phyloP scores from a whole-genome alignment of 192 early-diverging fungal genomes.

The Cetraspora pellucida region DNA sequence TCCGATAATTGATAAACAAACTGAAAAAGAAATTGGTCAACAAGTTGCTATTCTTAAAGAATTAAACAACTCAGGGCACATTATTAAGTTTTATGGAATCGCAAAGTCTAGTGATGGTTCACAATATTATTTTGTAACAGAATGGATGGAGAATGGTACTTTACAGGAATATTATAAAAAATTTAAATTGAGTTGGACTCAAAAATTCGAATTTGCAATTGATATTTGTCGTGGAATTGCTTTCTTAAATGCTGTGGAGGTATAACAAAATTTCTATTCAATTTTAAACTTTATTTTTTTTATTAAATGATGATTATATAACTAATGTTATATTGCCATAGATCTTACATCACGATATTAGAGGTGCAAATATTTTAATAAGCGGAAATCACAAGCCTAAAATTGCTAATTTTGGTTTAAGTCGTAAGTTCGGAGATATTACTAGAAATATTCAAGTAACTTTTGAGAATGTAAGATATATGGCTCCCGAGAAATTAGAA shows the following conservation, averaged over 20 bases:
- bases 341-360: conserved; percentile 47
- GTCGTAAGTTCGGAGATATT: background rate
- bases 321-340: background rate
- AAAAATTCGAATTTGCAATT: conserved; percentile 41
- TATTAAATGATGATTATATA: no score
- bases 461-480: background rate
- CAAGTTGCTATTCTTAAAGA: conserved; percentile 1
- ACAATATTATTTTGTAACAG: conserved; percentile 40
- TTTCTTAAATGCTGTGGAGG: conserved; percentile 41
- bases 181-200: conserved; percentile 14
- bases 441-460: background rate
- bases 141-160: conserved; percentile 43
- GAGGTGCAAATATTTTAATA: conserved; percentile 7
- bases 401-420: conserved; percentile 46
- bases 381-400: background rate
- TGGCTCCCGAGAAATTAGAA: background rate
- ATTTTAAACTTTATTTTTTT: no score
- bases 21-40: no score
- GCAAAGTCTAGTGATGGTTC: conserved; percentile 11
- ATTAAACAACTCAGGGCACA: background rate
- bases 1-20: no score
- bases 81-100: conserved; percentile 12
- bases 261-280: no score
- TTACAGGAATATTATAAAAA: conserved; percentile 42
- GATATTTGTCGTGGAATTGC: conserved; percentile 43